phyloP scores from a whole-genome alignment of 768 basidiomycete genomes.

The Gymnopilus junonius region DNA sequence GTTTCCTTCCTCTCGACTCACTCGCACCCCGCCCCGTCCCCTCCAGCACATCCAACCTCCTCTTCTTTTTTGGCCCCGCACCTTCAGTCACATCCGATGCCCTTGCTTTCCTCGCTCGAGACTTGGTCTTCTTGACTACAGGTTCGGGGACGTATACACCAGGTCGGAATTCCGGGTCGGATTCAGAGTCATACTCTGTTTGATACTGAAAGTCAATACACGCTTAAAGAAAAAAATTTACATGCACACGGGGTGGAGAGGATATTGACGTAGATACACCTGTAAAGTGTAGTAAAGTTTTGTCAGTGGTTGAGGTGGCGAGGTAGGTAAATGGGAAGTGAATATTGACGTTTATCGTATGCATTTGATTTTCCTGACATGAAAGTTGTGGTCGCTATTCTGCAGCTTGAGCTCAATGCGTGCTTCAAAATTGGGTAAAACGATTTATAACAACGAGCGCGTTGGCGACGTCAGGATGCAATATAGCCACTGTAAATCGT shows the following conservation, averaged over 20 bases:
- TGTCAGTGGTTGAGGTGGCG: neutral
- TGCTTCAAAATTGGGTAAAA: too few species aligned
- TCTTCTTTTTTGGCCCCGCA: conserved; percentile 15
- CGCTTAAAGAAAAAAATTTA: neutral
- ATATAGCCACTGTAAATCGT: too few species aligned
- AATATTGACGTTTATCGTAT: conserved; percentile 32
- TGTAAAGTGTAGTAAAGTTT: conserved; percentile 15
- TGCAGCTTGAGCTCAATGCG: neutral
- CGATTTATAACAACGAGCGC: too few species aligned
- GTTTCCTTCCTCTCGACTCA: conserved; percentile 1
- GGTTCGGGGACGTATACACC: conserved; percentile 36
- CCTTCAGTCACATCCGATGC: neutral
- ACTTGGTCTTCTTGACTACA: conserved; percentile 21
- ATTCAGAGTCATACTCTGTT: conserved; percentile 48
- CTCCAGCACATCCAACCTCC: conserved; percentile 11
- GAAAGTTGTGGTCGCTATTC: neutral
- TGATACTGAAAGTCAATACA: neutral
- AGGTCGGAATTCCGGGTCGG: conserved; percentile 44
- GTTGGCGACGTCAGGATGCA: too few species aligned
- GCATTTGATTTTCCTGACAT: conserved; percentile 19
- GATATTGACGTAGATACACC: conserved; percentile 38
- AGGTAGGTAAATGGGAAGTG: neutral
- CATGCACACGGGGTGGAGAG: conserved; percentile 39
- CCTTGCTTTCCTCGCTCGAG: conserved; percentile 27
- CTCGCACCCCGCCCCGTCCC: neutral